Base-by-base conservation (phyloP, 768 basidiomycete species). In the Hericium alpestre region DNA sequence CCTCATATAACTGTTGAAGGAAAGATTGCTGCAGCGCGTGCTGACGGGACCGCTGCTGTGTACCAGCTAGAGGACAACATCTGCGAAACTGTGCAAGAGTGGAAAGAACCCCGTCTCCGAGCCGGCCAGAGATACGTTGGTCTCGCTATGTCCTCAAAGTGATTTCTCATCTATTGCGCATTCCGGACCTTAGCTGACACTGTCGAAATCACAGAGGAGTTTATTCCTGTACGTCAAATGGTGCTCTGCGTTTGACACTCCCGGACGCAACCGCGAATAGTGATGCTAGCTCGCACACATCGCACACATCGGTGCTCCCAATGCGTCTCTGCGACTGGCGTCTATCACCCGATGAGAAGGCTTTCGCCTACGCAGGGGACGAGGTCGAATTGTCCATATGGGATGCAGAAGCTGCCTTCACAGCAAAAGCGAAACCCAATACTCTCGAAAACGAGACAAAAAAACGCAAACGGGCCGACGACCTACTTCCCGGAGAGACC, bases 371-470 rank as follows among this genome's bases (percentile, higher is more conserved):
- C 59, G 91, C 86, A 12, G 91, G 91, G 2, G 83, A 92, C 60
- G 91, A 93, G 69, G 88, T 93, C 16, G 87, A 91, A 56, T 67
- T 88, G 2, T 92, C 90, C 1, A 65, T 92, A 3, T 93, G 91
- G 91, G 74, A 87, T 64, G 77, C 79, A 7, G 85, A 90, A 64
- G 62, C 75, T 69, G 65, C 88, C 70, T 74, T 79, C 67, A 59
- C 66, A 50, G 32, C 69, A 9, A 57, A 61, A 13, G 58, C 67
- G 3, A 51, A 62, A 48, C 54, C 60, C 20, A 38, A 65, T 1
- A 38, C 63, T 40, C n/a, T 51, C 11, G 53, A 67, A 10, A 23
- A 54, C 4, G 38, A 64, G 54, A 63, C 66, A 16, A 82, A 79
- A 64, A 84, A 87, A 64, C 72, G 86, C 62, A 85, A 84, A 67